Base-by-base conservation (phyloP, 169 alveolate genomes). In the Eimeria tenella region DNA sequence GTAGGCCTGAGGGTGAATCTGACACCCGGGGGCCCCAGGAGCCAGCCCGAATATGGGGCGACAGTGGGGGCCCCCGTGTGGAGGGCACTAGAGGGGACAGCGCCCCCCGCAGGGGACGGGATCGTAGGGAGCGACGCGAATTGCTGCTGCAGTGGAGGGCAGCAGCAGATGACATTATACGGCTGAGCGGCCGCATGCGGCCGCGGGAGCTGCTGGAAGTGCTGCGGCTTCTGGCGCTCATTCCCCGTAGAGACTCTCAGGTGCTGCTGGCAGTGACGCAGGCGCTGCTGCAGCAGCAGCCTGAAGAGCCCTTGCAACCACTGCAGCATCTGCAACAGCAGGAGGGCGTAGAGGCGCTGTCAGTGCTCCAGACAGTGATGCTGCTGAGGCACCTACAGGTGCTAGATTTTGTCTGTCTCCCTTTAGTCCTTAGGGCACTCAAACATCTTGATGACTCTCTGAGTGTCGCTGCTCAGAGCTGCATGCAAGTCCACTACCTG, bases 191-290 rank as follows among this genome's bases (percentile, higher is more conserved):
- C 25, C 58, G 62, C 25, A 74, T 74, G 84, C 15, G 15, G 63
- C 84, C 84, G 3, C 17, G 60, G 42, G 84, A 74, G 84, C 62
- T 74, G 17, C 62, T 74, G 5, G 84, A 74, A 49, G 84, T 74
- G 84, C 84, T 74, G 84, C 84, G 84, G 60, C 84, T 74, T 52
- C 23, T 74, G 42, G 84, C 84, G 21, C 58, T 53, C 7, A 15
- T 50, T 0, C 5, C 58, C 9, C 15, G 84, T 52, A 74, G 84
- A 53, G 84, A 74, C 31, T 21, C 84, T 1, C 84, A 6, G 25
- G 23, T 74, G 84, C 84, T 74, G 84, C 84, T 74, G 5, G 84
- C 84, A 17, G 84, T n/a, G 6, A 42, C 84, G 11, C 84, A 74
- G 84, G 84, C 23, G 5, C 23, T 74, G 63, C 84, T 42, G 84